These are phyloP conservation scores for Hypoxylon fuscum DNA, from an alignment of 495 filamentous ascomycete genomes.

Conservation along the genomic window DNA sequence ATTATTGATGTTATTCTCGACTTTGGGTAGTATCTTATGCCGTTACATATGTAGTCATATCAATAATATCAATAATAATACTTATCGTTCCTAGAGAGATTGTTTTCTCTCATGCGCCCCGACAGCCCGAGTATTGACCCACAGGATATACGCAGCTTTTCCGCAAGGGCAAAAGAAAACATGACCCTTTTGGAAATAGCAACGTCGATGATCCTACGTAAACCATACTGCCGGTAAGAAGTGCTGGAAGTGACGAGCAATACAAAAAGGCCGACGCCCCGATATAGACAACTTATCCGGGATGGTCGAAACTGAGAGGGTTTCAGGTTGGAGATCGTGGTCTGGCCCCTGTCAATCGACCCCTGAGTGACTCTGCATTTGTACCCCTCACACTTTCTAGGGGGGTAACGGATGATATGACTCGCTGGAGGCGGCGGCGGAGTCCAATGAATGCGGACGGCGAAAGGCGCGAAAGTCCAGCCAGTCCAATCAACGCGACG, in stretches of 20 bases:
- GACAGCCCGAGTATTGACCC: too few species aligned
- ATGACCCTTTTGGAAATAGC: slow-evolving; percentile 9
- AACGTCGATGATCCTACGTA: slow-evolving; percentile 26
- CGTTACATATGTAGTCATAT: background rate
- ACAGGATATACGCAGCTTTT: background rate
- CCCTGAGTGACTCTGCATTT: slow-evolving; percentile 6
- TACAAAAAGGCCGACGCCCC: slow-evolving; percentile 29
- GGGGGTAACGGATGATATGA: slow-evolving; percentile 30
- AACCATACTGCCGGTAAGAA: slow-evolving; percentile 38
- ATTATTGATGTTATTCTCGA: slow-evolving; percentile 6
- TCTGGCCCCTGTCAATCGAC: slow-evolving; percentile 29
- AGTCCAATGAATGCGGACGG: too few species aligned
- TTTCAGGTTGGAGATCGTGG: slow-evolving; percentile 46
- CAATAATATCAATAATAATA: background rate
- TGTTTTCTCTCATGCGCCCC: too few species aligned
- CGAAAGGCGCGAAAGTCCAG: background rate
- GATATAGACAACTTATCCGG: slow-evolving; percentile 31
- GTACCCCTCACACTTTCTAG: slow-evolving; percentile 50
- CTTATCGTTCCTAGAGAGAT: too few species aligned
- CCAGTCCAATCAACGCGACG: slow-evolving; percentile 22
- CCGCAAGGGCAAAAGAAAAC: background rate
- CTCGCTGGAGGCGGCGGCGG: slow-evolving; percentile 26
- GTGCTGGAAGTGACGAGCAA: slow-evolving; percentile 6
- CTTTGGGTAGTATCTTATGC: background rate
- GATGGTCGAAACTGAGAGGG: slow-evolving; percentile 46